A percentile compares a stretch with the other conserved stretches of the same genome.
These are phyloP conservation scores for Dipodascopsis tothii DNA, from an alignment of 805 yeast species.

Conservation along the genomic window DNA sequence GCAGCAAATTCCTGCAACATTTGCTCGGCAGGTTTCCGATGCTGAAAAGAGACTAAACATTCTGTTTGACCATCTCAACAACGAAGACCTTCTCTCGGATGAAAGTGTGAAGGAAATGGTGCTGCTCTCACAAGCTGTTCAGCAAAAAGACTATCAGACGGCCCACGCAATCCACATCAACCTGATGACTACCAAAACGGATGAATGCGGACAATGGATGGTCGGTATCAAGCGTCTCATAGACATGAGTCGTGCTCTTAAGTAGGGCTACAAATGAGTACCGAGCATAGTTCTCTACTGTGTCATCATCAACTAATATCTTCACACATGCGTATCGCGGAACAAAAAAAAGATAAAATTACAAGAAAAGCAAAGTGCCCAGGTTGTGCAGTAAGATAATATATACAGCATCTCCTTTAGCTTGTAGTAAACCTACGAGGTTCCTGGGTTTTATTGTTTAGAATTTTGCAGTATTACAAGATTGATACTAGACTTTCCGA, in stretches of 20 bases:
- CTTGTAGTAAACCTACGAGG: not conserved
- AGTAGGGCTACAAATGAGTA: not conserved
- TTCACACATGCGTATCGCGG: not conserved
- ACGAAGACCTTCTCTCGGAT: slow-evolving; percentile 54
- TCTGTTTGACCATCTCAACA: slow-evolving; percentile 70
- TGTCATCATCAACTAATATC: not conserved
- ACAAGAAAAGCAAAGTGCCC: too few species aligned
- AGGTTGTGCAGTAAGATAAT: not conserved
- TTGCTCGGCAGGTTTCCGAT: slow-evolving; percentile 64
- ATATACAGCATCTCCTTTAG: too few species aligned
- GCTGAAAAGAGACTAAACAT: slow-evolving; percentile 74
- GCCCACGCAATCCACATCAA: slow-evolving; percentile 49
- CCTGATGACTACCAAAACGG: slow-evolving; percentile 55
- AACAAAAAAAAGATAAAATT: too few species aligned
- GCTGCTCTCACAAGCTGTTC: slow-evolving; percentile 45
- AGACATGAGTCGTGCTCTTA: slow-evolving; percentile 41
- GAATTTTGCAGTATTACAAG: too few species aligned
- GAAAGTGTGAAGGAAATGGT: slow-evolving; percentile 50
- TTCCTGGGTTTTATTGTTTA: too few species aligned
- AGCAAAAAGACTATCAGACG: slow-evolving; percentile 44
- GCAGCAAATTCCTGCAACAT: slow-evolving; percentile 64
- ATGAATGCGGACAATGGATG: slow-evolving; percentile 86
- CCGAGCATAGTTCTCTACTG: not conserved
- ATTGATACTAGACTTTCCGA: too few species aligned
- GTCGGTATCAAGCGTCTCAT: slow-evolving; percentile 84